These are phyloP conservation scores for Pseudonitzschia multistriata DNA, from an alignment of 108 stramenopile genomes.

Conservation along the genomic window DNA sequence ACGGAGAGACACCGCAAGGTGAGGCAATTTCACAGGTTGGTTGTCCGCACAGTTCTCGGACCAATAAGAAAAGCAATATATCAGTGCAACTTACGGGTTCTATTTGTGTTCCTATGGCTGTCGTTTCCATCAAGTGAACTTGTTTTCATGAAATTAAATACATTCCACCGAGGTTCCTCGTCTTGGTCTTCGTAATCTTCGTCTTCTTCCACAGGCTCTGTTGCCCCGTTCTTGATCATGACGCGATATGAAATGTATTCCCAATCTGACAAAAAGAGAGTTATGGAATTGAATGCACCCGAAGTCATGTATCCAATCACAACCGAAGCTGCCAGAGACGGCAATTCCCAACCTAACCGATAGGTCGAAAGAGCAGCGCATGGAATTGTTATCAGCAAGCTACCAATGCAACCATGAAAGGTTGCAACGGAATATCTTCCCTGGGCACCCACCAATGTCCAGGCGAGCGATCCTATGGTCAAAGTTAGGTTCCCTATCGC, in stretches of 20 bases:
- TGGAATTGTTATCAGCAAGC: constrained; percentile 39
- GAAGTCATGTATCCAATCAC: constrained; percentile 33
- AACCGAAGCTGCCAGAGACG: constrained; percentile 38
- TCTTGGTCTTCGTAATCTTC: background rate
- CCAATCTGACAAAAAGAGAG: constrained; percentile 26
- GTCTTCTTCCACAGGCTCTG: constrained; percentile 11
- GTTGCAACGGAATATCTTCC: constrained; percentile 45
- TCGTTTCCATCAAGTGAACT: too few relatives aligned
- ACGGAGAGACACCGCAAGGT: background rate
- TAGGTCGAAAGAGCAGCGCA: constrained; percentile 31
- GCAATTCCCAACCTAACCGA: constrained; percentile 31
- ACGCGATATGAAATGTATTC: constrained; percentile 21
- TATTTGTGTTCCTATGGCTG: too few relatives aligned
- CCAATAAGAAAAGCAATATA: background rate
- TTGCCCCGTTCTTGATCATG: constrained; percentile 13
- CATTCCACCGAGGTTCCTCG: background rate
- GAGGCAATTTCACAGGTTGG: background rate
- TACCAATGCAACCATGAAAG: constrained; percentile 28
- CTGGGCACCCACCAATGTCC: constrained; percentile 51
- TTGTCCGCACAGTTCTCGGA: background rate
- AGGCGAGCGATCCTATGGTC: constrained; percentile 28
- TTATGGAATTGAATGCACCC: constrained; percentile 17
- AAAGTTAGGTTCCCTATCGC: constrained; percentile 51
- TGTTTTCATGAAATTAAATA: background rate
- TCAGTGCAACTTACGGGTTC: background rate